Evolutionary conservation across 2,329 filamentous ascomycete genomes (phyloP).

Genomic region (Madurella mycetomatis): DNA sequence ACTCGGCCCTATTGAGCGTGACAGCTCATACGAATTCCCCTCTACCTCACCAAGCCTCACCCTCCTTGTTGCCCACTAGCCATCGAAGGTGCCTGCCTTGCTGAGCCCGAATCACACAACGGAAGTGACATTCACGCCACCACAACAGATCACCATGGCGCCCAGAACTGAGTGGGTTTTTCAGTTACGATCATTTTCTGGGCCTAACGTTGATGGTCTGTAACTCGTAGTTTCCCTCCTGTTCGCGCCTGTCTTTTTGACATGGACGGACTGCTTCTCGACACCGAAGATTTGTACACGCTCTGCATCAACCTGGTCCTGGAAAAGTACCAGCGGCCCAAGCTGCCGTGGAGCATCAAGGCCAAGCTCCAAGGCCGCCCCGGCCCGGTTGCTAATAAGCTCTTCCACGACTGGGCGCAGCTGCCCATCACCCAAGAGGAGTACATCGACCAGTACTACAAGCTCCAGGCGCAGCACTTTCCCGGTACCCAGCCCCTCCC

Average conservation of each 20-base stretch:
- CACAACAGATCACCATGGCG: constrained; percentile 24
- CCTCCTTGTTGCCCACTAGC: background rate
- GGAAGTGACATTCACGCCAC: no score
- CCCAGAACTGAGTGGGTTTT: constrained; percentile 31
- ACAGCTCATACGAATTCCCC: no score
- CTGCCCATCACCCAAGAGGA: constrained; percentile 58
- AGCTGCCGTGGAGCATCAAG: constrained; percentile 90
- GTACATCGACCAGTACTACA: constrained; percentile 55
- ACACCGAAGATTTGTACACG: constrained; percentile 89
- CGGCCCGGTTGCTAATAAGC: constrained; percentile 47
- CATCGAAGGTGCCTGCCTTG: no score
- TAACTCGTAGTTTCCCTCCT: constrained; percentile 59
- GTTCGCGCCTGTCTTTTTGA: constrained; percentile 93
- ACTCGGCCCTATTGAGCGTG: no score
- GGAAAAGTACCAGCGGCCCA: constrained; percentile 64
- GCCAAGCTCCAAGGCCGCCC: constrained; percentile 69
- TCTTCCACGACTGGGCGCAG: constrained; percentile 74
- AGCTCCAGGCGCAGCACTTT: constrained; percentile 68
- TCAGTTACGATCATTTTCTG: background rate
- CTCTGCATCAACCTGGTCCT: constrained; percentile 78
- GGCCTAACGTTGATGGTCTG: background rate
- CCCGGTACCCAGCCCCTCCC: constrained; percentile 70
- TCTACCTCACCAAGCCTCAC: no score
- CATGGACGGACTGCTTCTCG: constrained; percentile 94
- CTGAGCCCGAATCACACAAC: no score